Conservation (phyloP, 768 basidiomycete genomes). For the Myochromella boudieri region DNA sequence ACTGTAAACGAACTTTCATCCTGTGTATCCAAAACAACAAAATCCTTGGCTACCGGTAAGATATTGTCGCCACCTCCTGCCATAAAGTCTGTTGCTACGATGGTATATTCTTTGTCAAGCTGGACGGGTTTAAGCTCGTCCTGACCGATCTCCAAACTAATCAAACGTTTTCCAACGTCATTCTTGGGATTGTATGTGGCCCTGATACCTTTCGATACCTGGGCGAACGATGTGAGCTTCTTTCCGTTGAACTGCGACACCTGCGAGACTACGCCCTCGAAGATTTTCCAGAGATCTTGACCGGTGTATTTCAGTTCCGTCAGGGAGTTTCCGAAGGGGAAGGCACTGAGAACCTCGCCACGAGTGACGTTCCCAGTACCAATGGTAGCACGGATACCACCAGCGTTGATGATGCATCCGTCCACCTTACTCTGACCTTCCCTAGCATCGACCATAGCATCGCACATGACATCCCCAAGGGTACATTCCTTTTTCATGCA, state of each 20-base stretch:
- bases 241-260: slow-evolving; percentile 4
- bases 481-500: slow-evolving; percentile 7
- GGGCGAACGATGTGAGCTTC: slow-evolving; percentile 4
- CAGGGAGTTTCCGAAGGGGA: slow-evolving; percentile 10
- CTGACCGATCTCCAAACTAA: slow-evolving; percentile 10
- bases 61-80: slow-evolving; percentile 9
- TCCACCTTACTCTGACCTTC: slow-evolving; percentile 1
- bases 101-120: neutral
- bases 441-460: slow-evolving; percentile 5
- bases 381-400: slow-evolving; percentile 7
- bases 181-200: slow-evolving; percentile 5
- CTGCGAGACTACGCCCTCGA: slow-evolving; percentile 2
- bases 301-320: slow-evolving; percentile 4
- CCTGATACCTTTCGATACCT: slow-evolving; percentile 5
- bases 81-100: slow-evolving; percentile 2
- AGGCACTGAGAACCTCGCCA: slow-evolving; percentile 7
- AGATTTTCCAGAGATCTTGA: slow-evolving; percentile 1
- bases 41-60: slow-evolving; percentile 2
- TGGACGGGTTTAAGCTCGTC: slow-evolving; percentile 1
- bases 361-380: slow-evolving; percentile 6
- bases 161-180: slow-evolving; percentile 2
- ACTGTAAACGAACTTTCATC: slow-evolving; percentile 1
- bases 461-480: slow-evolving; percentile 8
- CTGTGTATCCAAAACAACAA: slow-evolving; percentile 1
- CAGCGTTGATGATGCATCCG: slow-evolving; percentile 11